Evolutionary conservation across 345 rosid species (phyloP), one percentile per base, ranked within the genome.

Genomic region (Corchorus olitorius): DNA sequence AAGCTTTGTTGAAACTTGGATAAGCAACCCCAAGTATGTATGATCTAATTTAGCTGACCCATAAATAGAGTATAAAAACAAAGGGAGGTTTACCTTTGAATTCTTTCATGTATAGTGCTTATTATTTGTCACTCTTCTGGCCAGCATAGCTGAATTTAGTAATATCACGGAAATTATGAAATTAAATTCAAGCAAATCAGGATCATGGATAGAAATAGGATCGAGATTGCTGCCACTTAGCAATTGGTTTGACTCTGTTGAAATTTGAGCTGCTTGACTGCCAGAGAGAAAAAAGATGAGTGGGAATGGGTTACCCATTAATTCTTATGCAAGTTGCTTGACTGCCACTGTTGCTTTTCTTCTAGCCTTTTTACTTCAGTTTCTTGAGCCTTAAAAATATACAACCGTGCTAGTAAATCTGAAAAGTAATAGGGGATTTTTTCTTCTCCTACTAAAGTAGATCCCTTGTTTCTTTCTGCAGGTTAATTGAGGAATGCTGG

Each of bases 401-500:
- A 59, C 35, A 27, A 6, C 6, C 43, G 22, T 73, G 4, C 48
- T 61, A 19, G 6, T 46, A 46, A 22, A 10, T 17, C 39, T 6
- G 37, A 16, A 35, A 71, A 5, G 49, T 70, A 52, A 19, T 17
- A 35, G 75, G 60, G 62, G 49, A 71, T 34, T 39, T 22, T 37
- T 45, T 61, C 2, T 43, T 22, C 35, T 67, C 50, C 19, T 70
- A 13, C 43, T 48, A 65, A 52, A 65, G 14, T 54, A 65, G 20
- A 53, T 17, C 45, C n/a, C 2, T 16, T 20, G 19, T 60, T 20
- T 77, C 1, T 39, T 2, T 56, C 75, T 60, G n/a, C 80, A 93
- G 98, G 81, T 82, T 93, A 76, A 91, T 91, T 58, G 81, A 88
- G 80, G 87, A 89, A 49, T 93, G 96, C 75, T 93, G 98, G 98